A percentile compares a stretch with the other conserved stretches of the same genome.
phyloP scores from a whole-genome alignment of 2,329 filamentous ascomycete species.

The Kalmusia sp. region DNA sequence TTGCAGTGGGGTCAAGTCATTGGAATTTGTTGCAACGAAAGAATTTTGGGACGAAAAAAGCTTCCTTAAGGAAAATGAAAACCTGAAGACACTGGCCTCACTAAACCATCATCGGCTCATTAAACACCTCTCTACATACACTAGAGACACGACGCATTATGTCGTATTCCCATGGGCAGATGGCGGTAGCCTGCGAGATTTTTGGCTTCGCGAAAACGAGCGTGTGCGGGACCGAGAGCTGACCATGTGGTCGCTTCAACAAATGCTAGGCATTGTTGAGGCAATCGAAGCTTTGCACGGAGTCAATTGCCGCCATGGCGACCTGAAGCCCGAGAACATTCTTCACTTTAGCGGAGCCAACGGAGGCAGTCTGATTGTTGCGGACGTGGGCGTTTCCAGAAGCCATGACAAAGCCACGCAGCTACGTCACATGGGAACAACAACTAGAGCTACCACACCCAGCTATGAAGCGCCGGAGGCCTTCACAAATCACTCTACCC shows the following conservation, averaged over 20 bases:
- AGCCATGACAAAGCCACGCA: conserved; percentile 6
- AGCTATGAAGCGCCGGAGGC: conserved; percentile 17
- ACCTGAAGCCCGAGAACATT: conserved; percentile 23
- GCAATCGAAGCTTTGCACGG: conserved; percentile 16
- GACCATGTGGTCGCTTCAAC: conserved; percentile 10
- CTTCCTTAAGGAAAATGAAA: not conserved
- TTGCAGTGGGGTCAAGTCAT: not conserved
- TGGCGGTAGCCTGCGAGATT: conserved; percentile 12
- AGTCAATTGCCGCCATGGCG: conserved; percentile 16
- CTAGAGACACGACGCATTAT: not conserved
- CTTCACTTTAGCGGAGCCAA: conserved; percentile 7
- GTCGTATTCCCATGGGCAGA: conserved; percentile 21
- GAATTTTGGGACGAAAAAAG: not conserved
- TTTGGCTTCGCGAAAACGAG: conserved; percentile 8
- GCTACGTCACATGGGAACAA: not conserved
- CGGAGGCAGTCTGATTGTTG: conserved; percentile 8
- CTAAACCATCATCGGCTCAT: conserved; percentile 12
- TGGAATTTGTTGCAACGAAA: not conserved
- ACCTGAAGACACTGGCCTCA: not conserved
- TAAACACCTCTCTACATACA: conserved; percentile 1
- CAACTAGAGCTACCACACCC: conserved; percentile 10
- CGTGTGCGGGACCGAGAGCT: not conserved
- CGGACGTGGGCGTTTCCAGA: conserved; percentile 13
- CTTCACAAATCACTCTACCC: not conserved
- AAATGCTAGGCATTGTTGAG: conserved; percentile 12